Conservation (phyloP, 176 grass and related monocot species). For the Themeda triandra region DNA sequence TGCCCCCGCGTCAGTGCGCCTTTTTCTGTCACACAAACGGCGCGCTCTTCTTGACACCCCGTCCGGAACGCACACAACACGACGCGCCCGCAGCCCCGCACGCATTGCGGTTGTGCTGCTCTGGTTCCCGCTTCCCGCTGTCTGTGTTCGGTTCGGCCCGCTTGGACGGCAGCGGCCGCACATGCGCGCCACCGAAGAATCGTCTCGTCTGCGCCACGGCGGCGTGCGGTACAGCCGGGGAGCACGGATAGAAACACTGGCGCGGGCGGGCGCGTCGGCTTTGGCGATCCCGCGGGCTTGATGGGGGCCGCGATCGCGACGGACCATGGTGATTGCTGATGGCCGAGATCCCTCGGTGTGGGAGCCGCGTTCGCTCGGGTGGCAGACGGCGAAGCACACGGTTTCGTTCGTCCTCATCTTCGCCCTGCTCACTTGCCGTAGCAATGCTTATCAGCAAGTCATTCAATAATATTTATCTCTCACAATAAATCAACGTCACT, state of each 20-base stretch:
- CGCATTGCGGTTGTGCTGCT: background rate
- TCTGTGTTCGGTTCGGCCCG: background rate
- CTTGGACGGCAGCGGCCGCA: background rate
- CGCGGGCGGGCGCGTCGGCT: conserved; percentile 2
- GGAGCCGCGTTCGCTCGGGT: background rate
- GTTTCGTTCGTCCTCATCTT: background rate
- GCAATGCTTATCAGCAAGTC: no score
- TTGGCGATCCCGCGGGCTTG: background rate
- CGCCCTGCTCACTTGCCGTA: no score
- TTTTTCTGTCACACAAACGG: background rate
- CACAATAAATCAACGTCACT: no score
- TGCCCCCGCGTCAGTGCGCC: background rate
- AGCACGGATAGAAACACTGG: background rate
- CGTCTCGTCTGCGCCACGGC: background rate
- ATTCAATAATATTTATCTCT: no score
- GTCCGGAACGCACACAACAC: background rate
- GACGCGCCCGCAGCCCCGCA: no score
- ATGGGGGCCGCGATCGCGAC: background rate
- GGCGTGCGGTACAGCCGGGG: background rate
- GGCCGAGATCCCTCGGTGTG: background rate
- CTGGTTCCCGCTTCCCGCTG: background rate
- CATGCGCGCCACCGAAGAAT: background rate
- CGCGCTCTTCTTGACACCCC: background rate
- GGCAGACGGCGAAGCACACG: background rate
- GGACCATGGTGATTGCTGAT: background rate